Percentiles rank a stretch among this genome's conserved stretches.
Conservation (phyloP, 2,329 filamentous ascomycete species). For the Ceratocystis variospora region DNA sequence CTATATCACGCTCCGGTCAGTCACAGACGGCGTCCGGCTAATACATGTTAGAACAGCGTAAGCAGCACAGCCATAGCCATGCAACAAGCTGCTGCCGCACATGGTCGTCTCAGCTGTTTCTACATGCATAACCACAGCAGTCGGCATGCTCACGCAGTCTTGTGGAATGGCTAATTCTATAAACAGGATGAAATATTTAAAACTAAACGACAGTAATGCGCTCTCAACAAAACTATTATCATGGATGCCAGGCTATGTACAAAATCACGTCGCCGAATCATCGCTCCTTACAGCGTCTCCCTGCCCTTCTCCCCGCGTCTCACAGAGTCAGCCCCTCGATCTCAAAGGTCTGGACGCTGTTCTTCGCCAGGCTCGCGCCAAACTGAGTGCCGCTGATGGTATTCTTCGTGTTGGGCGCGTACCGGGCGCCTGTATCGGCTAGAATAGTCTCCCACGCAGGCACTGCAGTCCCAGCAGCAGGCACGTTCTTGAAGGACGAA, state of each 20-base stretch:
- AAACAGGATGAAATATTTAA: not conserved
- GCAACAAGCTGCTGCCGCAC: no score
- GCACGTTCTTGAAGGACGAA: constrained; percentile 25
- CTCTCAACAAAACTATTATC: not conserved
- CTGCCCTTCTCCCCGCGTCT: not conserved
- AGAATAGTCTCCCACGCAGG: constrained; percentile 28
- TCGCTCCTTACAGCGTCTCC: no score
- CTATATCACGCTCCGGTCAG: no score
- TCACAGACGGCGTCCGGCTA: no score
- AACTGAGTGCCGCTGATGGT: constrained; percentile 27
- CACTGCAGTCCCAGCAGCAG: constrained; percentile 25
- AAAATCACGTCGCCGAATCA: not conserved
- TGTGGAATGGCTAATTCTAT: not conserved
- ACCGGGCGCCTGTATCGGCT: constrained; percentile 27
- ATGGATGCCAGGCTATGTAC: not conserved
- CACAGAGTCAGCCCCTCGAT: constrained; percentile 24
- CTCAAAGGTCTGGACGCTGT: constrained; percentile 30
- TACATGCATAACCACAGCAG: no score
- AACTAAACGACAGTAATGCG: not conserved
- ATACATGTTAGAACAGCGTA: no score
- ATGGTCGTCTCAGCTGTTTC: no score
- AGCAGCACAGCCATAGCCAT: no score
- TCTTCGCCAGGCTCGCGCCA: constrained; percentile 27
- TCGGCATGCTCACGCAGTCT: no score
- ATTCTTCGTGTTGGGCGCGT: constrained; percentile 26